Base-by-base conservation (phyloP, 2,329 filamentous ascomycete species). In the Cadophora luteo-olivacea region DNA sequence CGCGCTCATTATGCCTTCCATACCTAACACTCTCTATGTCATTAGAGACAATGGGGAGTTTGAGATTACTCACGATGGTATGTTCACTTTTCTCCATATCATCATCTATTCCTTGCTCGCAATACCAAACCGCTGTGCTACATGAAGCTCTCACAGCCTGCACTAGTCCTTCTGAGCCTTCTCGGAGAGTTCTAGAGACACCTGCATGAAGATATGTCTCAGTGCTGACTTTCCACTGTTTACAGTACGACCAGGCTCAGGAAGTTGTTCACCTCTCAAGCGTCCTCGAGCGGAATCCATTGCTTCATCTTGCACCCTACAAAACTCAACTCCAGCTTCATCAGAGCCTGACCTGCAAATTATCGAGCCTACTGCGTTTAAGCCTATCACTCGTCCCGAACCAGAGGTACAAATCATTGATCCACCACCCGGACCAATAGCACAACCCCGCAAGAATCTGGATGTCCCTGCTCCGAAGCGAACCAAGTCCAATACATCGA, bases 291-390 rank as follows among this genome's bases (percentile, higher is more conserved):
- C 52, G 7, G 22, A 16, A 19, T 65, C 63, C 16, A 49, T 36
- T 4, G 49, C 36, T 14, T 65, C 63, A 19, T 58, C 63, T 9
- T 45, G 52, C n/a, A 65, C 63, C 19, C 19, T 65, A 5, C 45
- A 32, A 7, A 55, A 22, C 16, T 32, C 29, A 1, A 45, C 63
- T 32, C 36, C 63, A 14, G 19, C 29, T 55, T 14, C 48, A 36
- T 52, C 48, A 25, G 55, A 58, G 19, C n/a, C 29, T 4, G 54
- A 57, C 19, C 7, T 57, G 1, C 54, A 57, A 22, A 57, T 57
- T 14, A 57, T 57, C 32, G 32, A 57, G 19, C 11, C 54, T 22
- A 9, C 9, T 24, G 45, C n/a, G 11, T 9, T 7, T 8, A 49
- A 49, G n/a, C 19, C 19, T 49, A 5, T 22, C 12, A 22, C 45